phyloP scores from a whole-genome alignment of 345 rosid species.

The Crucihimalaya himalaica region DNA sequence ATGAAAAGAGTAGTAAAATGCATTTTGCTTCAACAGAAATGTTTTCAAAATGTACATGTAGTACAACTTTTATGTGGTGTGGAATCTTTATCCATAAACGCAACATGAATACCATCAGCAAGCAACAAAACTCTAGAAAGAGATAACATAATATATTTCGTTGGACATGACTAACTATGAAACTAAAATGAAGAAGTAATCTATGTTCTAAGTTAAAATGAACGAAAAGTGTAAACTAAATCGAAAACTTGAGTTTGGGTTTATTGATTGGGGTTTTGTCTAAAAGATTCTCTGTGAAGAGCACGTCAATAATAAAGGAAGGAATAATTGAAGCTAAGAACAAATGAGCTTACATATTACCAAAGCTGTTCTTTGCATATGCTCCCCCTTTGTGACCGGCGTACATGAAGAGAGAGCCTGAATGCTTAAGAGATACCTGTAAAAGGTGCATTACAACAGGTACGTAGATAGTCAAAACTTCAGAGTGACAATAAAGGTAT shows the following conservation, averaged over 20 bases:
- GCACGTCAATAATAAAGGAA: slow-evolving; percentile 1
- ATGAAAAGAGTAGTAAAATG: slow-evolving; percentile 9
- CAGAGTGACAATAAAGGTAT: background rate
- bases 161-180: slow-evolving; percentile 1
- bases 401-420: slow-evolving; percentile 98
- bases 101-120: slow-evolving; percentile 13
- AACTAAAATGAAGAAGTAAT: slow-evolving; percentile 8
- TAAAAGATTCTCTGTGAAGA: slow-evolving; percentile 3
- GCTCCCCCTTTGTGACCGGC: slow-evolving; percentile 93
- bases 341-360: slow-evolving; percentile 70
- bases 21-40: background rate
- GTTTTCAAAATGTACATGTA: background rate
- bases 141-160: background rate
- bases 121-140: background rate
- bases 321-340: background rate
- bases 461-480: slow-evolving; percentile 7
- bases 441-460: slow-evolving; percentile 28
- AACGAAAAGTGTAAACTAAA: slow-evolving; percentile 16
- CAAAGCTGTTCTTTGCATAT: slow-evolving; percentile 98
- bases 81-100: slow-evolving; percentile 13
- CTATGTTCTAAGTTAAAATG: background rate
- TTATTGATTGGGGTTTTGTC: background rate
- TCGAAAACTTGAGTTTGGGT: slow-evolving; percentile 4
- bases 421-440: slow-evolving; percentile 94
- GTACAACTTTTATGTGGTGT: slow-evolving; percentile 8